phyloP scores from a whole-genome alignment of 805 yeast genomes.

The Isabelozyma pseudorhagii region DNA sequence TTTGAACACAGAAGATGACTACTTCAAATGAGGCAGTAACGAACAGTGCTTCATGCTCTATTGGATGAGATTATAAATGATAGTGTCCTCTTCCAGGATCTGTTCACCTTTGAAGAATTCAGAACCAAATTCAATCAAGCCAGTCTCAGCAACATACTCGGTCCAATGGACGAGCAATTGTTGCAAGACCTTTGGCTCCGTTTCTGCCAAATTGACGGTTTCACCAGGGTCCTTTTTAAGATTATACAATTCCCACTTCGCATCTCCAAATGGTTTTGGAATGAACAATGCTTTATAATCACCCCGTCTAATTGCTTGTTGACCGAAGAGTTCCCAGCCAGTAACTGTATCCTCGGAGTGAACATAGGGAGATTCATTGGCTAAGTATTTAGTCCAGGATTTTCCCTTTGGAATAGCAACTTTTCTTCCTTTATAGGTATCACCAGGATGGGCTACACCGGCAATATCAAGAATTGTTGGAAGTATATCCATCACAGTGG shows the following conservation, averaged over 20 bases:
- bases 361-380: slow-evolving; percentile 21
- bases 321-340: slow-evolving; percentile 60
- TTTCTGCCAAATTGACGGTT: slow-evolving; percentile 39
- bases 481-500: slow-evolving; percentile 58
- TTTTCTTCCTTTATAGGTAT: slow-evolving; percentile 35
- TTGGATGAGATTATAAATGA: neutral
- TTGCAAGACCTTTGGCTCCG: slow-evolving; percentile 32
- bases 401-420: slow-evolving; percentile 46
- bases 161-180: slow-evolving; percentile 49
- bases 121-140: slow-evolving; percentile 33
- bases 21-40: slow-evolving; percentile 11
- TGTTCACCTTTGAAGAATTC: slow-evolving; percentile 9
- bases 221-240: slow-evolving; percentile 50
- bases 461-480: slow-evolving; percentile 56
- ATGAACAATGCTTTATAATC: slow-evolving; percentile 45
- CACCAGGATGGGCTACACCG: slow-evolving; percentile 42
- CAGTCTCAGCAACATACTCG: slow-evolving; percentile 50
- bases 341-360: slow-evolving; percentile 43
- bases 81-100: slow-evolving; percentile 7
- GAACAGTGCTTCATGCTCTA: neutral
- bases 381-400: slow-evolving; percentile 41
- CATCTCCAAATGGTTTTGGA: slow-evolving; percentile 48
- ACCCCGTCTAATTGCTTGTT: slow-evolving; percentile 54
- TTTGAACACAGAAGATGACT: slow-evolving; percentile 26
- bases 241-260: slow-evolving; percentile 40